phyloP scores from a whole-genome alignment of 352 stramenopile genomes.

The Blastocystis sp. region DNA sequence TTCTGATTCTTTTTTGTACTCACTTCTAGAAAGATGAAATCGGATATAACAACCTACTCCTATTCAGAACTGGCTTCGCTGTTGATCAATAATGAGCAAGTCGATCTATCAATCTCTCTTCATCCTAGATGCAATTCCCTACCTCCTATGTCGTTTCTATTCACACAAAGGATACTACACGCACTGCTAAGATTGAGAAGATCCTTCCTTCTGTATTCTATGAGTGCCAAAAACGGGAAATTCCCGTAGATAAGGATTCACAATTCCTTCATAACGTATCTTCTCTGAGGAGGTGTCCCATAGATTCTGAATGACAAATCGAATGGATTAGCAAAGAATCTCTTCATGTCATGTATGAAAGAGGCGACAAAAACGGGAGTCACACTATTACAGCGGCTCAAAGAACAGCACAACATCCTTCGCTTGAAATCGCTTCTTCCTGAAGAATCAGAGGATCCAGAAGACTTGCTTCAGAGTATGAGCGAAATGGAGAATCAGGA shows the following conservation, averaged over 20 bases:
- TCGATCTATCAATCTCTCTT: background rate
- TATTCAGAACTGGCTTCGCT: slow-evolving; percentile 17
- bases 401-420: background rate
- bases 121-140: slow-evolving; percentile 18
- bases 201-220: background rate
- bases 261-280: slow-evolving; percentile 26
- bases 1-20: background rate
- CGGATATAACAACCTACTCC: slow-evolving; percentile 32
- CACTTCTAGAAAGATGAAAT: slow-evolving; percentile 23
- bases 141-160: slow-evolving; percentile 9
- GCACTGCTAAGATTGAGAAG: slow-evolving; percentile 7
- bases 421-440: background rate
- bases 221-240: background rate
- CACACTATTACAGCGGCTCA: slow-evolving; percentile 5
- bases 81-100: slow-evolving; percentile 19
- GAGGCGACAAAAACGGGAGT: background rate
- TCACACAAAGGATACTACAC: slow-evolving; percentile 26
- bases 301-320: slow-evolving; percentile 14
- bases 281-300: background rate
- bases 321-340: background rate
- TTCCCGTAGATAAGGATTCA: background rate
- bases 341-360: slow-evolving; percentile 29
- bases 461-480: no score
- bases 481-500: background rate
- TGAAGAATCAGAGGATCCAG: background rate